Evolutionary conservation across 768 basidiomycete species (phyloP).

Genomic region (Asterophora parasitica): DNA sequence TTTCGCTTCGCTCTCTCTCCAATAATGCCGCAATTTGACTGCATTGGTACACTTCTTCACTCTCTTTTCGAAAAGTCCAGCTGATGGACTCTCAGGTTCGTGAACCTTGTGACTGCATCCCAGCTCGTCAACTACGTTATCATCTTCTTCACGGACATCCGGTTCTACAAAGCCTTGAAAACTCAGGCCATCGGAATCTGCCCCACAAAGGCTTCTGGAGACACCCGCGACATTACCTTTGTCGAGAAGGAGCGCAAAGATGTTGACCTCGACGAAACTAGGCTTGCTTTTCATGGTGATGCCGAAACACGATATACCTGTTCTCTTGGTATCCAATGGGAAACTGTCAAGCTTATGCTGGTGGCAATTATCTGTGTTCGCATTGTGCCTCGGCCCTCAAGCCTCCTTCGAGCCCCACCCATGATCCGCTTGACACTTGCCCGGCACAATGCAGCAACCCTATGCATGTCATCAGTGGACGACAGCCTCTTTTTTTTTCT

Average conservation of each 20-base stretch:
- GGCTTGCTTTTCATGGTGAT: slow-evolving; percentile 10
- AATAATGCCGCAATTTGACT: slow-evolving; percentile 43
- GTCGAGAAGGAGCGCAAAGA: slow-evolving; percentile 39
- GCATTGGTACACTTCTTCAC: slow-evolving; percentile 32
- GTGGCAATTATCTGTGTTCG: no score
- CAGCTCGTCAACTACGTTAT: slow-evolving; percentile 45
- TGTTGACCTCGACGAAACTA: slow-evolving; percentile 40
- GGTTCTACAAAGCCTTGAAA: slow-evolving; percentile 42
- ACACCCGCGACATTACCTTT: slow-evolving; percentile 35
- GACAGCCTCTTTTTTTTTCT: no score
- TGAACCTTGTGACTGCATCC: slow-evolving; percentile 46
- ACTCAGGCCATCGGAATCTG: slow-evolving; percentile 40
- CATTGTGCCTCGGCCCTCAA: no score
- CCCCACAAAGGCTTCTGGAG: slow-evolving; percentile 43
- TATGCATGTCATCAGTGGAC: no score
- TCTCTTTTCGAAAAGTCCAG: not conserved
- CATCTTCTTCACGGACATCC: slow-evolving; percentile 43
- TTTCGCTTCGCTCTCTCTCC: no score
- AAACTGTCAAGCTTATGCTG: no score
- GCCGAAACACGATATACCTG: no score
- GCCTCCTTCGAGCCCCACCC: no score
- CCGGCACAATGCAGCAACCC: no score
- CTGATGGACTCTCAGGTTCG: slow-evolving; percentile 30
- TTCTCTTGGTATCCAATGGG: no score
- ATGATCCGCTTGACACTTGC: no score